phyloP scores from a whole-genome alignment of 2,329 filamentous ascomycete species.

The Calonectria multiphialidica region DNA sequence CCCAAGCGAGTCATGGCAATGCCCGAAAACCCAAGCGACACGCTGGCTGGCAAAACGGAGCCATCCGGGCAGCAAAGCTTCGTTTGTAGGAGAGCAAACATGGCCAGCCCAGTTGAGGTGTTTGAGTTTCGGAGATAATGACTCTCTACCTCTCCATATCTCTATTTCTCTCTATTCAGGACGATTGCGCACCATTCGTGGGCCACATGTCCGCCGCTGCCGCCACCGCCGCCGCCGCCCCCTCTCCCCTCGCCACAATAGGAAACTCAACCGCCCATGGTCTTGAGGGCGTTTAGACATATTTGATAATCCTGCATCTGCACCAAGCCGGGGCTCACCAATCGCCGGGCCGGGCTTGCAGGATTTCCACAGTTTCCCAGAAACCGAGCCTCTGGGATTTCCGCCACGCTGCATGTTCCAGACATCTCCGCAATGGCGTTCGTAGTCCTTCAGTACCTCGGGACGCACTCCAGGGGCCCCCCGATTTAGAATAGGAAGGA shows the following conservation, averaged over 20 bases:
- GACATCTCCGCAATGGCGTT: not conserved
- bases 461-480: not conserved
- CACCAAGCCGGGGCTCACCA: not conserved
- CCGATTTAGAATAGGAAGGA: not conserved
- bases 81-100: not conserved
- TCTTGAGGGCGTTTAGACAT: not conserved
- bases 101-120: not conserved
- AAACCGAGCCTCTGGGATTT: not conserved
- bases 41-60: not conserved
- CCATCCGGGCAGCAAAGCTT: not conserved
- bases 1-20: not conserved
- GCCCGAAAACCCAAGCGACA: not conserved
- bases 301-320: not conserved
- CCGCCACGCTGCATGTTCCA: not conserved
- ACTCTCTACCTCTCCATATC: not conserved
- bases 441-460: not conserved
- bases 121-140: constrained; percentile 6
- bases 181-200: not conserved
- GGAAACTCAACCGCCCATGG: not conserved
- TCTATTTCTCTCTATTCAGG: not conserved
- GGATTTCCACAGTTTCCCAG: not conserved
- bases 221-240: too few relatives aligned
- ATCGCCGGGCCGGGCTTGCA: not conserved
- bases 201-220: too few relatives aligned
- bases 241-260: not conserved